Percentiles rank a stretch among this genome's conserved stretches.
These are phyloP conservation scores for Lodderomyces beijingensis DNA, from an alignment of 1,139 yeast species.

Conservation along the genomic window DNA sequence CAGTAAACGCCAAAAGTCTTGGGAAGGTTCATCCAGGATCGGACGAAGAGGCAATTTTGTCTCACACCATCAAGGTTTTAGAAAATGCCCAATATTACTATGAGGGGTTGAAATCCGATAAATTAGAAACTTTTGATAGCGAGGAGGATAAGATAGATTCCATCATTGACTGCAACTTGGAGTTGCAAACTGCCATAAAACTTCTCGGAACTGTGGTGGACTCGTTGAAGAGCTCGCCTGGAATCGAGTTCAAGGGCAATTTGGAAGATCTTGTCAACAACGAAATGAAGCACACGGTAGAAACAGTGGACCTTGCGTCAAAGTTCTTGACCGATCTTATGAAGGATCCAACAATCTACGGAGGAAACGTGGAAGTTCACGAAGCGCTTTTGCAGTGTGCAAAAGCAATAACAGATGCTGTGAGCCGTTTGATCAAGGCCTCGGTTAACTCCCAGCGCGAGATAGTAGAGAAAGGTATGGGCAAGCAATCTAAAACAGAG, in stretches of 20 bases:
- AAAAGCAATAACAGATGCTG: slow-evolving; percentile 75
- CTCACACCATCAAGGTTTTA: slow-evolving; percentile 54
- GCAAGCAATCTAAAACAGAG: slow-evolving; percentile 63
- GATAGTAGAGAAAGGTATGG: slow-evolving; percentile 70
- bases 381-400: slow-evolving; percentile 79
- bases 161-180: slow-evolving; percentile 72
- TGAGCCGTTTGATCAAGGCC: slow-evolving; percentile 65
- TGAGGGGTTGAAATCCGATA: slow-evolving; percentile 51
- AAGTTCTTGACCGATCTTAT: slow-evolving; percentile 54
- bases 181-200: slow-evolving; percentile 69
- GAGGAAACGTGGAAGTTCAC: slow-evolving; percentile 66
- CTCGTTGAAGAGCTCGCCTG: slow-evolving; percentile 41
- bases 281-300: slow-evolving; percentile 71
- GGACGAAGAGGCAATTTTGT: slow-evolving; percentile 50
- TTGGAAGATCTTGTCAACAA: slow-evolving; percentile 66
- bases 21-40: slow-evolving; percentile 50
- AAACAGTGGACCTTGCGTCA: slow-evolving; percentile 64
- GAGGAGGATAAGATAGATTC: slow-evolving; percentile 71
- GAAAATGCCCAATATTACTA: slow-evolving; percentile 61
- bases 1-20: slow-evolving; percentile 69
- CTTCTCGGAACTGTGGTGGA: slow-evolving; percentile 55
- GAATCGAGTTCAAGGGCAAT: slow-evolving; percentile 48
- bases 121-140: slow-evolving; percentile 43
- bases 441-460: slow-evolving; percentile 83
- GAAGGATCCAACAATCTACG: slow-evolving; percentile 51